Evolutionary conservation across 352 stramenopile genomes (phyloP).

Genomic region (Phytophthora boehmeriae): DNA sequence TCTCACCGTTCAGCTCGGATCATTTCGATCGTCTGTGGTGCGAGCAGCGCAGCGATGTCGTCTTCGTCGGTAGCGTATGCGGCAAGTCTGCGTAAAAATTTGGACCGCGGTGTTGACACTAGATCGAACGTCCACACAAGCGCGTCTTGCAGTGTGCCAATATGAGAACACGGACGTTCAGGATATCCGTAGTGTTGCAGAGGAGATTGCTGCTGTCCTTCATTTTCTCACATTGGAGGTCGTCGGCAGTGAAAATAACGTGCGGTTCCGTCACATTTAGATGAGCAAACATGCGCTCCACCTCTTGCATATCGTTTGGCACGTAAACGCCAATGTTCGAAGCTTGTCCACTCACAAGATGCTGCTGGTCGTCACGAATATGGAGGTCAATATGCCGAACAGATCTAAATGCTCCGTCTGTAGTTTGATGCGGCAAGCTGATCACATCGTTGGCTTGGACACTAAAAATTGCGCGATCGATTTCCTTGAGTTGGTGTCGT

Average conservation of each 20-base stretch:
- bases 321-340: conserved; percentile 85
- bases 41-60: conserved; percentile 52
- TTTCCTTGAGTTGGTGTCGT: conserved; percentile 36
- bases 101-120: conserved; percentile 57
- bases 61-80: conserved; percentile 64
- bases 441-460: conserved; percentile 67
- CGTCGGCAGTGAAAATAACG: conserved; percentile 49
- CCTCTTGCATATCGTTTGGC: conserved; percentile 54
- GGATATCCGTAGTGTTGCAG: conserved; percentile 23
- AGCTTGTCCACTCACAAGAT: conserved; percentile 56
- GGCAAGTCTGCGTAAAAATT: conserved; percentile 64
- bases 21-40: conserved; percentile 47
- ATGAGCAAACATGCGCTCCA: conserved; percentile 57
- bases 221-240: conserved; percentile 8
- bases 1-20: conserved; percentile 53
- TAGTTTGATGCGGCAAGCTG: conserved; percentile 57
- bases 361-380: conserved; percentile 52
- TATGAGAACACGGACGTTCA: conserved; percentile 54
- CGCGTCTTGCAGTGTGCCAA: conserved; percentile 66
- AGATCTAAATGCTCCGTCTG: conserved; percentile 59
- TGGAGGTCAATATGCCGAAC: conserved; percentile 75
- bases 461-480: conserved; percentile 50
- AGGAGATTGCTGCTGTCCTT: conserved; percentile 14
- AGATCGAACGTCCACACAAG: conserved; percentile 85
- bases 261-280: conserved; percentile 57